Evolutionary conservation across 371 early-diverging fungal genomes (phyloP), one percentile per base, ranked within the genome.

Genomic region (Rhizopus delemar): DNA sequence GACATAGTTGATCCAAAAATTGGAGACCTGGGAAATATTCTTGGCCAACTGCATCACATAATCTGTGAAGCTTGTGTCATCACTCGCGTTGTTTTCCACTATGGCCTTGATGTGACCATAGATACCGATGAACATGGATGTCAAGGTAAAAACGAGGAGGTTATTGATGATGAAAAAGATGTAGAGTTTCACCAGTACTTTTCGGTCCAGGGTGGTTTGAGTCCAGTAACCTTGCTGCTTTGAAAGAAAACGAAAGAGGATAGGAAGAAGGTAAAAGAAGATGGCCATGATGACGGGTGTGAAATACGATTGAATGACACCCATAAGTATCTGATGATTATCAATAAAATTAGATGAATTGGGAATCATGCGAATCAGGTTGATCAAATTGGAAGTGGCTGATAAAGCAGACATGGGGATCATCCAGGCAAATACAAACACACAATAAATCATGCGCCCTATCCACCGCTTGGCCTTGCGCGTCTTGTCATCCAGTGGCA

Each of bases 161-260:
- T 89, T 88, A 59, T 86, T 86, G 56, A 90, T 62, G 22, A 92
- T 84, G 64, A 87, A 90, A 73, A 92, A 94, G 9, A 86, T 75
- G 63, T 89, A 92, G 59, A 88, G 83, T 68, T 91, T 93, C 55
- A 87, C 78, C 58, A 92, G 78, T 8, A 91, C 88, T 57, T 79
- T 74, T 34, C 90, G 83, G 52, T 94, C 92, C 8, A 90, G 76
- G 3, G 86, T 90, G 0, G 90, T 84, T 34, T 82, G 71, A 16
- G 92, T 90, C 38, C 80, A 59, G 38, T 88, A 88, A n/a, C 94
- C 94, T 71, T 93, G 93, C 57, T 88, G 83, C 35, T 85, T 71
- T 8, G 92, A 84, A 41, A 92, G 56, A 39, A 83, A 70, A 0
- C 88, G 79, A 53, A 94, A 84, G 7, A 87, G 61, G 41, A 80